phyloP scores from a whole-genome alignment of 139 green algal species.

The Chlamydomonas incerta region DNA sequence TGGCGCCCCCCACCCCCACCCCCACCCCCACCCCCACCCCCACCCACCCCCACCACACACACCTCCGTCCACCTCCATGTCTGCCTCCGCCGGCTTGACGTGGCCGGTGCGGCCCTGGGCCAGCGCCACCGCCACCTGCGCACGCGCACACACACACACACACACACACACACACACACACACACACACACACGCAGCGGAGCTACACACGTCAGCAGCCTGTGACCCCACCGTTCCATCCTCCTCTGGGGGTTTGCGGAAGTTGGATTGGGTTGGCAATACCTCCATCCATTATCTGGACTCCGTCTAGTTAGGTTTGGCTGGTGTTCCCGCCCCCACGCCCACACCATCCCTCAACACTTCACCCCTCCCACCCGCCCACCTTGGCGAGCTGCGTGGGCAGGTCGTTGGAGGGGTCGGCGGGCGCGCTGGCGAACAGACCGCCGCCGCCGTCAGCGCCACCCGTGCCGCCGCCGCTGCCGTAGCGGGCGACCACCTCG shows the following conservation, averaged over 20 bases:
- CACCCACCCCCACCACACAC: neutral
- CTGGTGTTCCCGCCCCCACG: too few relatives aligned
- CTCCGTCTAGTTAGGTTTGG: too few relatives aligned
- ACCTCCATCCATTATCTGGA: too few relatives aligned
- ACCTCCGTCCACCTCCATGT: constrained; percentile 47
- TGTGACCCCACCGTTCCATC: too few relatives aligned
- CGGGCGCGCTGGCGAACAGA: constrained; percentile 71
- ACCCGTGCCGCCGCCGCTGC: constrained; percentile 1
- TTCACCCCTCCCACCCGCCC: too few relatives aligned
- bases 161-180: too few relatives aligned
- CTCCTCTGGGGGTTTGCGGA: too few relatives aligned
- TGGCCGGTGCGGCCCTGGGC: constrained; percentile 67
- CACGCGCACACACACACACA: neutral
- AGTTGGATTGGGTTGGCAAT: too few relatives aligned
- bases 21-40: neutral
- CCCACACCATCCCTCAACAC: too few relatives aligned
- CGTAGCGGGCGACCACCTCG: constrained; percentile 77
- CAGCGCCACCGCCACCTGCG: constrained; percentile 71
- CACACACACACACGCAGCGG: too few relatives aligned
- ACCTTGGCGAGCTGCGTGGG: constrained; percentile 85
- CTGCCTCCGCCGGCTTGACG: neutral
- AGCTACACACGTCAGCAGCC: too few relatives aligned
- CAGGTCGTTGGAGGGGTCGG: constrained; percentile 75
- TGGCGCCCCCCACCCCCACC: neutral
- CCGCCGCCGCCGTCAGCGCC: too few relatives aligned